phyloP scores from a whole-genome alignment of 768 basidiomycete species.

The Peribolospora kevripleyi region DNA sequence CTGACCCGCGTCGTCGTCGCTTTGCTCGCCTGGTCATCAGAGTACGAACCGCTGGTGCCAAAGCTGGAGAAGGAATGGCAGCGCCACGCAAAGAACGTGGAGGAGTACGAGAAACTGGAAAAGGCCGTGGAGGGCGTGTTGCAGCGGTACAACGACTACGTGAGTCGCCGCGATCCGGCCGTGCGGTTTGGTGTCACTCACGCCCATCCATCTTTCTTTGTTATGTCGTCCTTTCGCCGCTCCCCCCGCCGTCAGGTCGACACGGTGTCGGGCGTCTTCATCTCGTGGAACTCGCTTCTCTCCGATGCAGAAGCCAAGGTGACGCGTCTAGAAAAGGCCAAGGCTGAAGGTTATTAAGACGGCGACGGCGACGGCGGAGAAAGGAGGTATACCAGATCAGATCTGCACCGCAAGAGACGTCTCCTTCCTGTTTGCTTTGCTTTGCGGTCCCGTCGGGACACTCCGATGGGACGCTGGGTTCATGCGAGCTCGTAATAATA shows the following conservation, averaged over 20 bases:
- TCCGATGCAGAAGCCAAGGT: constrained; percentile 7
- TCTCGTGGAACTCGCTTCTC: constrained; percentile 10
- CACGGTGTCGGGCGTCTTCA: constrained; percentile 11
- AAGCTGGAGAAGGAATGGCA: neutral
- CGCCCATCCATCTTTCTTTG: too few species aligned
- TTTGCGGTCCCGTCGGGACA: too few species aligned
- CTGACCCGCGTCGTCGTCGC: too few species aligned
- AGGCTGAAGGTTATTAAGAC: too few species aligned
- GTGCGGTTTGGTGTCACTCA: neutral
- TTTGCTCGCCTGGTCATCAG: neutral
- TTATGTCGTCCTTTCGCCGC: neutral
- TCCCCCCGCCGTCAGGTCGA: constrained; percentile 4
- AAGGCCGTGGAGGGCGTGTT: constrained; percentile 6
- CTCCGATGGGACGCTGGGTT: too few species aligned
- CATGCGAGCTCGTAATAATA: too few species aligned
- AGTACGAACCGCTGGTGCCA: constrained; percentile 2
- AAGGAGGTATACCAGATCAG: too few species aligned
- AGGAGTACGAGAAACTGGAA: constrained; percentile 1
- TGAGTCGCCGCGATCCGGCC: neutral
- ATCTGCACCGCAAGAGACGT: too few species aligned
- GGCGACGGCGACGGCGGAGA: too few species aligned
- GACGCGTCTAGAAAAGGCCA: constrained; percentile 3
- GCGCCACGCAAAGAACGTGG: neutral
- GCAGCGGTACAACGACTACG: constrained; percentile 8
- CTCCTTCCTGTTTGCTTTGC: too few species aligned